phyloP scores from a whole-genome alignment of 345 rosid species.

The Firmiana major region DNA sequence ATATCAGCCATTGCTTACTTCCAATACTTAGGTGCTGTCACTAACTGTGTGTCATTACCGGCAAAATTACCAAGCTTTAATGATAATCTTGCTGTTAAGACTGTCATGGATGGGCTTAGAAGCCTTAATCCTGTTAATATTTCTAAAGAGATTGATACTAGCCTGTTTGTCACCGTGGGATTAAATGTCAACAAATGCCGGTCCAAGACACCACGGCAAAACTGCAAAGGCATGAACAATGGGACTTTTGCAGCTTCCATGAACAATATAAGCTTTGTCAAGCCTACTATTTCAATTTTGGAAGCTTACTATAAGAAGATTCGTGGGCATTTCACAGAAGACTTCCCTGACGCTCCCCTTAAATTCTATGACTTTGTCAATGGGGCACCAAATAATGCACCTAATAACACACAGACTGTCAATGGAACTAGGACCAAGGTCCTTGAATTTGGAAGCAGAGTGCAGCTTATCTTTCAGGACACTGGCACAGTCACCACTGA shows the following conservation, averaged over 20 bases:
- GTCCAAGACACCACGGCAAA: constrained; percentile 45
- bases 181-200: constrained; percentile 62
- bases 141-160: constrained; percentile 53
- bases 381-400: constrained; percentile 72
- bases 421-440: constrained; percentile 66
- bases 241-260: constrained; percentile 78
- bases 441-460: constrained; percentile 61
- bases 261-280: constrained; percentile 71
- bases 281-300: constrained; percentile 58
- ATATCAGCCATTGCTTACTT: constrained; percentile 58
- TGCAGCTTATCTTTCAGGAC: constrained; percentile 72
- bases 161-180: constrained; percentile 61
- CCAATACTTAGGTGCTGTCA: constrained; percentile 54
- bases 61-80: constrained; percentile 65
- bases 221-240: constrained; percentile 48
- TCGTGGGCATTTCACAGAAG: constrained; percentile 57
- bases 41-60: constrained; percentile 47
- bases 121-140: constrained; percentile 47
- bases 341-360: constrained; percentile 66
- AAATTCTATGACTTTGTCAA: constrained; percentile 68
- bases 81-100: constrained; percentile 63
- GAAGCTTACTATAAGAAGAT: constrained; percentile 70
- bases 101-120: constrained; percentile 74
- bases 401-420: constrained; percentile 57
- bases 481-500: constrained; percentile 71